phyloP scores from a whole-genome alignment of 495 filamentous ascomycete species.

The Neurospora tetraspora region DNA sequence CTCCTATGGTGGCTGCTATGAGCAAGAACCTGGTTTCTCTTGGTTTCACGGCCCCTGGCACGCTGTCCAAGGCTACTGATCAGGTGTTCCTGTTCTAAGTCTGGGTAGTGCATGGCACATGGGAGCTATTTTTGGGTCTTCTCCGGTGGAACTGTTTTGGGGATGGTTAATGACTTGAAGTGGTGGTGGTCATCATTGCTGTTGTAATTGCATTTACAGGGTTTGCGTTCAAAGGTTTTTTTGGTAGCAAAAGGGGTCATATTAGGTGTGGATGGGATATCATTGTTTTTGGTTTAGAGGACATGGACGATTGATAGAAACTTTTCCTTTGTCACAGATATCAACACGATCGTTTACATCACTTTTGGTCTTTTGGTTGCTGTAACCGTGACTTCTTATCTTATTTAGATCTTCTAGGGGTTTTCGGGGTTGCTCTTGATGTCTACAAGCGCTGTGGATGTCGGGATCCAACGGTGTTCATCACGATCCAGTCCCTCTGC shows the following conservation, averaged over 20 bases:
- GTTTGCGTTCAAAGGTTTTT: neutral
- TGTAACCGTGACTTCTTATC: no score
- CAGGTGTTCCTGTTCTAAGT: constrained; percentile 76
- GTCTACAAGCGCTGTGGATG: neutral
- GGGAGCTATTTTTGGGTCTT: neutral
- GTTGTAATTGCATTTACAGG: neutral
- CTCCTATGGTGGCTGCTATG: constrained; percentile 75
- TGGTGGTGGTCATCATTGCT: neutral
- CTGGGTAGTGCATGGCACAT: no score
- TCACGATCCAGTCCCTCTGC: neutral
- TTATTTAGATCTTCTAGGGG: no score
- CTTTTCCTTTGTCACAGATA: neutral
- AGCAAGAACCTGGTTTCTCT: constrained; percentile 71
- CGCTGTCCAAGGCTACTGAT: constrained; percentile 70
- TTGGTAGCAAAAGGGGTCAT: neutral
- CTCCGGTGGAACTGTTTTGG: neutral
- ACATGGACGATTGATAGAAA: neutral
- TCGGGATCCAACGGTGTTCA: neutral
- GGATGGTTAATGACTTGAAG: neutral
- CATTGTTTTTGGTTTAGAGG: neutral
- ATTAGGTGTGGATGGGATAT: neutral
- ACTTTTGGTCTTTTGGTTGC: neutral
- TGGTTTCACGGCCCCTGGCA: constrained; percentile 62
- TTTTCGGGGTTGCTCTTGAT: neutral
- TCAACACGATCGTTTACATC: neutral